phyloP scores from a whole-genome alignment of 2,329 filamentous ascomycete genomes.

The Fusarium sambucinum region DNA sequence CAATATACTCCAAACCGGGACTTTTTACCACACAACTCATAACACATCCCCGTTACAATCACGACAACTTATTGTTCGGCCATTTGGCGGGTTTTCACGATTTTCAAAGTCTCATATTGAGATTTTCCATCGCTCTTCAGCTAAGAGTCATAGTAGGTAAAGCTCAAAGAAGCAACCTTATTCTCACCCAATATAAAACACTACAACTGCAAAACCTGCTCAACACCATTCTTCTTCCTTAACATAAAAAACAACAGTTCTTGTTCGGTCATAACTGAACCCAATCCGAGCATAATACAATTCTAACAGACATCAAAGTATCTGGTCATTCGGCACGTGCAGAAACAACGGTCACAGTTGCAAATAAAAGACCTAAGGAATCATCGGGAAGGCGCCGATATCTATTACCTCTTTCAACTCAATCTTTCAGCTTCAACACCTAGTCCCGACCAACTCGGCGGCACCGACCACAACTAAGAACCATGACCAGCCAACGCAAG shows the following conservation, averaged over 20 bases:
- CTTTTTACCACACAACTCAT: conserved; percentile 42
- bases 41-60: conserved; percentile 39
- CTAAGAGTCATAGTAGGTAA: too few species aligned
- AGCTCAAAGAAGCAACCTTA: too few species aligned
- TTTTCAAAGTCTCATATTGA: too few species aligned
- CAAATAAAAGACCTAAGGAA: neutral
- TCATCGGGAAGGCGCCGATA: conserved; percentile 1
- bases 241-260: too few species aligned
- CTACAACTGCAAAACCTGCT: too few species aligned
- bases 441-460: conserved; percentile 13
- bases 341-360: neutral
- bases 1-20: conserved; percentile 13
- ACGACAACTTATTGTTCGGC: conserved; percentile 31
- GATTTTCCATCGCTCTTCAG: too few species aligned
- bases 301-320: neutral
- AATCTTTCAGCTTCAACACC: neutral
- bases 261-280: conserved; percentile 1
- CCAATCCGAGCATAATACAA: conserved; percentile 17
- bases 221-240: too few species aligned
- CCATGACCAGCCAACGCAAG: conserved; percentile 50
- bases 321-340: conserved; percentile 3
- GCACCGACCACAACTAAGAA: conserved; percentile 29
- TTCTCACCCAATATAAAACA: too few species aligned
- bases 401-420: conserved; percentile 2
- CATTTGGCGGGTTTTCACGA: too few species aligned